Conservation (phyloP, 2,329 filamentous ascomycete genomes). For the Pyrenophora seminiperda region DNA sequence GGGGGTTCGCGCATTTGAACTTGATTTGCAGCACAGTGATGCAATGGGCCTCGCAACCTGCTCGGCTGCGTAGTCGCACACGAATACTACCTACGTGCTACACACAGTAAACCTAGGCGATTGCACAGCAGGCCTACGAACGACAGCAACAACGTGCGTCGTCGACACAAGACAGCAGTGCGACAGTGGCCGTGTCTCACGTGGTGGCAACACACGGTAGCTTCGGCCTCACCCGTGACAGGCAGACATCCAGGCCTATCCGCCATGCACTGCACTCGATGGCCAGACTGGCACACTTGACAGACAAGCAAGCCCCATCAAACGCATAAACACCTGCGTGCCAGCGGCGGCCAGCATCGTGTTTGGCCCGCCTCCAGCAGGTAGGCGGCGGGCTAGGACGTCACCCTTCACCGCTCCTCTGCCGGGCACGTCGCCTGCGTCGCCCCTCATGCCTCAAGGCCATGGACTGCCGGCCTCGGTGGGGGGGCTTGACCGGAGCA, state of each 20-base stretch:
- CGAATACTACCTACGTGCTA: constrained; percentile 11
- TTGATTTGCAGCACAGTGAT: constrained; percentile 22
- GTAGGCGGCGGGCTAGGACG: constrained; percentile 23
- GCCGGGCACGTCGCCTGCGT: constrained; percentile 14
- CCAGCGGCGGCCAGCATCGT: constrained; percentile 16
- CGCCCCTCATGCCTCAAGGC: constrained; percentile 10
- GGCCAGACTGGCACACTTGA: neutral
- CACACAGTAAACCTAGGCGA: no score
- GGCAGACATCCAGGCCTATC: constrained; percentile 9
- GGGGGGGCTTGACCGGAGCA: constrained; percentile 21
- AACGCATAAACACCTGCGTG: constrained; percentile 24
- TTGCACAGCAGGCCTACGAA: constrained; percentile 18
- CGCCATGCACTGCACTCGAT: neutral
- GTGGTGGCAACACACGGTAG: constrained; percentile 24
- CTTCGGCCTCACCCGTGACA: no score
- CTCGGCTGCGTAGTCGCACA: constrained; percentile 13
- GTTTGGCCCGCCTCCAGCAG: constrained; percentile 26
- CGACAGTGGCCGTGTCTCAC: constrained; percentile 36
- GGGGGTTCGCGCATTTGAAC: no score
- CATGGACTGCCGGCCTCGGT: constrained; percentile 20
- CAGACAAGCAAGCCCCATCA: constrained; percentile 21
- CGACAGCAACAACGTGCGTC: constrained; percentile 37
- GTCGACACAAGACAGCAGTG: constrained; percentile 38
- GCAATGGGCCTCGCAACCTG: constrained; percentile 30
- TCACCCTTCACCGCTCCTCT: constrained; percentile 42